These are phyloP conservation scores for Lasiodiplodia sp. DNA, from an alignment of 2,329 filamentous ascomycete species.

Conservation along the genomic window DNA sequence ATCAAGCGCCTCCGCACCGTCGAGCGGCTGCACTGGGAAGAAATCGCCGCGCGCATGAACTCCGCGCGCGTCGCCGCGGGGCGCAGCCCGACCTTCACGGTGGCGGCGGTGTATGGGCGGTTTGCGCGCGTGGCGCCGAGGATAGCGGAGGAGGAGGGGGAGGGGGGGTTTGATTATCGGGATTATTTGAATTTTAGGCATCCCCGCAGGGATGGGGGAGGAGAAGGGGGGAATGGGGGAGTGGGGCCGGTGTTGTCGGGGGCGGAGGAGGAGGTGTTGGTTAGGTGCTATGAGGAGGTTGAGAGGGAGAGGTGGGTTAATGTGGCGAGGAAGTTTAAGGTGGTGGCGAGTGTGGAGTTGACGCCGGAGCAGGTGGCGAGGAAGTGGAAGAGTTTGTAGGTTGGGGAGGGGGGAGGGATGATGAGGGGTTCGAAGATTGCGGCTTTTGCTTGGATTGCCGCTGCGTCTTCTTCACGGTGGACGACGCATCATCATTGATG, in stretches of 20 bases:
- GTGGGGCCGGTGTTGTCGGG: background rate
- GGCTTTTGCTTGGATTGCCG: background rate
- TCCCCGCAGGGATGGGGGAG: background rate
- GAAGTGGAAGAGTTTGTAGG: conserved; percentile 19
- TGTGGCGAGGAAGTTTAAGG: conserved; percentile 15
- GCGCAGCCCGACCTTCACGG: conserved; percentile 35
- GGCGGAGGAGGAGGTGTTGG: conserved; percentile 10
- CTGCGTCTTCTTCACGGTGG: background rate
- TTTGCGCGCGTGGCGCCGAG: conserved; percentile 43
- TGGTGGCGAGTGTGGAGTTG: background rate
- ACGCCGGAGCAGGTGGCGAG: conserved; percentile 10
- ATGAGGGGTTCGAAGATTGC: no score
- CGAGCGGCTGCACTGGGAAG: conserved; percentile 28
- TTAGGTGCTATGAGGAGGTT: conserved; percentile 11
- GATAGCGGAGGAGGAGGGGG: conserved; percentile 39
- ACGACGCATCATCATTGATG: background rate
- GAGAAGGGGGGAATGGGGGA: no score
- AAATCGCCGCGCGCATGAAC: conserved; percentile 31
- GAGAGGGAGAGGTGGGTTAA: conserved; percentile 19
- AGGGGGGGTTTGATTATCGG: conserved; percentile 42
- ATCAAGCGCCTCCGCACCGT: conserved; percentile 42
- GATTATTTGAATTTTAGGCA: conserved; percentile 45
- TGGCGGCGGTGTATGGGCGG: conserved; percentile 45
- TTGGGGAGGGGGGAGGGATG: no score
- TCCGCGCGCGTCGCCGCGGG: conserved; percentile 12